Evolutionary conservation across 768 basidiomycete genomes (phyloP), one percentile per base, ranked within the genome.

Genomic region (Boletus insuetus): DNA sequence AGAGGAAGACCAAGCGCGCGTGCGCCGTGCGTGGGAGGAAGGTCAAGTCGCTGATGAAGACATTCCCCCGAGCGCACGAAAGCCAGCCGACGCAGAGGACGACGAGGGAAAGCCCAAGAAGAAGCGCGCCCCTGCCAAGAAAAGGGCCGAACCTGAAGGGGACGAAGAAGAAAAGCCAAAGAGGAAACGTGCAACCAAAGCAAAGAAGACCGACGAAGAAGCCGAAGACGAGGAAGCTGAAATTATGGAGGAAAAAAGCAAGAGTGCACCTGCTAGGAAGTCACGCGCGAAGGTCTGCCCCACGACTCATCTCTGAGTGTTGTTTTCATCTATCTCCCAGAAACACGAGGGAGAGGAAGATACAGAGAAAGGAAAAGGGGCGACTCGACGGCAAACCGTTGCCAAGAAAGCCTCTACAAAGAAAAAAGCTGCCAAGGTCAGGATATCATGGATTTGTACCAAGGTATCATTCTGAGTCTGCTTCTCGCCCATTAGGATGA

Each of bases 21-120:
- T 97, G 40, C 74, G 68, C 53, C 82, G 79, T 63, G 94, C 95
- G 1, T 92, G 82, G 78, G 82, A 89, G 46, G 82, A 78, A 1
- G 94, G 88, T 6, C 77, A 85, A 34, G 89, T 97, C 46, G 91
- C 83, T 7, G 84, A 87, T 34, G 93, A 86, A 61, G 94, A 96
- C 63, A 83, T 95, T 39, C 91, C 91, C 6, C 84, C 82, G 32
- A 79, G 77, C 17, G 90, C 91, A 4, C 78, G 77, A 58, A 91
- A 88, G 61, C 71, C 80, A 9, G 76, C 69, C 6, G 81, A 65
- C 13, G 78, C 74, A 8, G 76, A 76, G n/a, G 79, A 70, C 0
- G 80, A 78, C 11, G 80, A 78, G 49, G 80, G 82, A 53, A 80
- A 83, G 12, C 80, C 80, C 69, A 82, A 81, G 73, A 80, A 79